Conservation (phyloP, 2,329 filamentous ascomycete species). For the Plectosphaerella cucumerina region DNA sequence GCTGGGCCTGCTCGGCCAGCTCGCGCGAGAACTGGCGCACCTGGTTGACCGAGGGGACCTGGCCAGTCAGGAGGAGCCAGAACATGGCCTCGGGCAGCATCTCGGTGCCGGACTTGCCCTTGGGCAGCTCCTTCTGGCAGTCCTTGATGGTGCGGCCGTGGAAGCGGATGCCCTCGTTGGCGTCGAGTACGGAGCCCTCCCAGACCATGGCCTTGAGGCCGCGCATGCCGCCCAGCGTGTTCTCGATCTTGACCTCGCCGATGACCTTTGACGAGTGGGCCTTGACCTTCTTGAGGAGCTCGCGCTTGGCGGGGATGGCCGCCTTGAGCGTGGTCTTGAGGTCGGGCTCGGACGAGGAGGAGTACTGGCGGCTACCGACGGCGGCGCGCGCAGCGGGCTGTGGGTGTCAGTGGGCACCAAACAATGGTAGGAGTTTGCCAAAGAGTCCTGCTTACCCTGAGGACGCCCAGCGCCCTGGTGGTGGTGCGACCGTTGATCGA, state of each 20-base stretch:
- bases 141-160: slow-evolving; percentile 98
- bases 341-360: slow-evolving; percentile 75
- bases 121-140: slow-evolving; percentile 89
- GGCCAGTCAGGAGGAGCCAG: slow-evolving; percentile 92
- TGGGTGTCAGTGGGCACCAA: slow-evolving; percentile 6
- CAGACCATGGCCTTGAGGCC: slow-evolving; percentile 97
- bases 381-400: slow-evolving; percentile 21
- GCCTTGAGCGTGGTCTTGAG: slow-evolving; percentile 83
- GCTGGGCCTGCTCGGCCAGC: slow-evolving; percentile 77
- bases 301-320: slow-evolving; percentile 86
- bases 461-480: slow-evolving; percentile 57
- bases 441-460: slow-evolving; percentile 49
- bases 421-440: neutral
- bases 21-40: slow-evolving; percentile 79
- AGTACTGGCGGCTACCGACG: slow-evolving; percentile 43
- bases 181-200: slow-evolving; percentile 96
- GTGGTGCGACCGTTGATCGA: slow-evolving; percentile 60
- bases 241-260: slow-evolving; percentile 90
- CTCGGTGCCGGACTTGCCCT: slow-evolving; percentile 86
- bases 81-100: slow-evolving; percentile 99
- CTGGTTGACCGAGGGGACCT: slow-evolving; percentile 80
- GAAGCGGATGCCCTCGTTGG: slow-evolving; percentile 96
- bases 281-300: slow-evolving; percentile 92
- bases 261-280: slow-evolving; percentile 75
- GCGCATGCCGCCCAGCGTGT: slow-evolving; percentile 93